Conservation (phyloP, 331 rosid genomes). For the Acacia concinna region DNA sequence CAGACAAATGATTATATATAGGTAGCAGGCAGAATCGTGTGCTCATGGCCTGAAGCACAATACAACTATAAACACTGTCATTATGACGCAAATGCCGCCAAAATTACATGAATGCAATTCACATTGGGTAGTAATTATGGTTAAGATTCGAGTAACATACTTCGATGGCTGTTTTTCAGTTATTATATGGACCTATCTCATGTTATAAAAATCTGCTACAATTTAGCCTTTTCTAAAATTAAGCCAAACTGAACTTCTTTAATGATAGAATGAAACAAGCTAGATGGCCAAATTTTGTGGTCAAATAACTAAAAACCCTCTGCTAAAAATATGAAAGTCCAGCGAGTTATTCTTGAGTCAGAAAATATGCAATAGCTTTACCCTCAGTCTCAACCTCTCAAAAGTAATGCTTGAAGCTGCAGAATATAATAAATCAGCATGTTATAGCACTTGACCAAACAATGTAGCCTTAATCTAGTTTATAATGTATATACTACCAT, state of each 20-base stretch:
- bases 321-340: not conserved
- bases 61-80: not conserved
- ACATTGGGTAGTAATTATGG: not conserved
- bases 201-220: not conserved
- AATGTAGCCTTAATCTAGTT: not conserved
- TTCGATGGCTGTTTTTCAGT: not conserved
- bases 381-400: not conserved
- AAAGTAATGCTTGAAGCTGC: no score
- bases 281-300: not conserved
- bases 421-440: not conserved
- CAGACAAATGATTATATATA: not conserved
- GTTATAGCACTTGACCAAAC: not conserved
- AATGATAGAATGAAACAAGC: not conserved
- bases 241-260: not conserved
- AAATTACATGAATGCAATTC: not conserved
- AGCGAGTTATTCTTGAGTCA: not conserved
- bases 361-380: not conserved
- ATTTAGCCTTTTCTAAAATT: not conserved
- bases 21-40: slow-evolving; percentile 18
- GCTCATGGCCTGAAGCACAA: slow-evolving; percentile 30
- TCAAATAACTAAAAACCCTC: not conserved
- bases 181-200: not conserved
- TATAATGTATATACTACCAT: not conserved
- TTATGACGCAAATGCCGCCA: not conserved
- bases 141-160: not conserved